Evolutionary conservation across 768 basidiomycete species (phyloP), one percentile per base, ranked within the genome.

Genomic region (Agaricus blazei): DNA sequence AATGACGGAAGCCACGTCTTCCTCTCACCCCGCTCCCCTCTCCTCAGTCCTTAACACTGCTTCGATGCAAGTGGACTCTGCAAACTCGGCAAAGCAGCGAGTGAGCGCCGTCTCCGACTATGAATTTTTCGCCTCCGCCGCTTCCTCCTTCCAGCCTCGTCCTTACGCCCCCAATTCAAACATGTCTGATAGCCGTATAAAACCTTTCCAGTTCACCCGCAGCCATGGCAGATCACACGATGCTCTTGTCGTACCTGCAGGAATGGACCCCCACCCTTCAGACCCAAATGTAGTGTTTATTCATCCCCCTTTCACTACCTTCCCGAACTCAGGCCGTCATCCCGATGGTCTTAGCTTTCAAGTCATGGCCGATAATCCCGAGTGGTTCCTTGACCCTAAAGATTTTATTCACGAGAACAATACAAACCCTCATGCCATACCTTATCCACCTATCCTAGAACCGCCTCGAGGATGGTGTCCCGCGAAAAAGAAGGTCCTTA

Each of bases 401-500:
- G 89, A 91, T 67, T 91, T 88, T 60, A 71, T 78, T 37, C 71
- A 72, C 40, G 70, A 75, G 48, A 66, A 69, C 46, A 76, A 75
- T 50, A 67, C 69, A 41, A 79, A 80, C 64, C 67, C 77, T 4
- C 67, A 72, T 50, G 81, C 81, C n/a, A 78, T 89, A 15, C 70
- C 82, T 14, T 92, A 92, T 66, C 90, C 90, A 11, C 74, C 86
- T 38, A 77, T 82, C 65, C 81, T 92, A 11, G 90, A 92, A 66
- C 90, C 90, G 28, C 90, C 90, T 12, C 76, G 90, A 52, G 90
- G 90, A 28, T 92, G 90, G 90, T 90, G 88, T 64, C 87, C 87
- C 27, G 80, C 88, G n/a, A 90, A 85, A 74, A 90, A 89, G 69
- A 88, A 87, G 62, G 87, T 88, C 60, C 68, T 85, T 24, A 87